phyloP scores from a whole-genome alignment of 1,139 yeast species.

The Geotrichum restrictum region DNA sequence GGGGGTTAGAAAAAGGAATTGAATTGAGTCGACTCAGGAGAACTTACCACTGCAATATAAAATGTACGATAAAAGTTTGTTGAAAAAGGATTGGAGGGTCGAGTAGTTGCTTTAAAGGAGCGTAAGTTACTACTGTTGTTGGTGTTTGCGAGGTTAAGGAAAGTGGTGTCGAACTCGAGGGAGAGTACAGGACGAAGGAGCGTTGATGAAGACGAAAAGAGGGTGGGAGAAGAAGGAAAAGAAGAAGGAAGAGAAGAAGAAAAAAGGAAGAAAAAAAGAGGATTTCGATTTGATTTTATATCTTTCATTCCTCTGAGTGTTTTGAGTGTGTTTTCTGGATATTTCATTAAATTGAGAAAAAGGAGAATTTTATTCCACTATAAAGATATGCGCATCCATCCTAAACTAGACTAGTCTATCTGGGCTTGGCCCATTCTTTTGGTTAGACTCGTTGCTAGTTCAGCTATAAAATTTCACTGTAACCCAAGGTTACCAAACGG shows the following conservation, averaged over 20 bases:
- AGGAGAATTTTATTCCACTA: too few species aligned
- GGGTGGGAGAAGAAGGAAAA: conserved; percentile 3
- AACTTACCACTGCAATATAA: background rate
- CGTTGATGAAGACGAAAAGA: background rate
- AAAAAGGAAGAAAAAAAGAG: conserved; percentile 9
- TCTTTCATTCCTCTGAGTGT: too few species aligned
- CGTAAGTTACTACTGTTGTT: background rate
- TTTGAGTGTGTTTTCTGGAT: too few species aligned
- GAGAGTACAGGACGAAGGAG: conserved; percentile 15
- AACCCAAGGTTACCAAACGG: too few species aligned
- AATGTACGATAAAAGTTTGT: background rate
- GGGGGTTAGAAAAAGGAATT: too few species aligned
- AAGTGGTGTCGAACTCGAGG: background rate
- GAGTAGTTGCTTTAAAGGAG: background rate
- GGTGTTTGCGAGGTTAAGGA: background rate
- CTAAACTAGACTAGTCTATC: too few species aligned
- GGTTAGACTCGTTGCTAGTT: too few species aligned
- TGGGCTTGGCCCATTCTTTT: too few species aligned
- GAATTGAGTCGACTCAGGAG: background rate
- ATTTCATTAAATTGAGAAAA: too few species aligned
- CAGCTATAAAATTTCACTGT: too few species aligned
- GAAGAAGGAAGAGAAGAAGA: conserved; percentile 6
- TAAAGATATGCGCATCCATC: too few species aligned
- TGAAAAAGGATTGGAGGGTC: background rate
- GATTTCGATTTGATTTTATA: background rate